Percentiles rank a stretch among this genome's conserved stretches.
phyloP scores from a whole-genome alignment of 169 alveolate species.

The Perkinsus marinus region DNA sequence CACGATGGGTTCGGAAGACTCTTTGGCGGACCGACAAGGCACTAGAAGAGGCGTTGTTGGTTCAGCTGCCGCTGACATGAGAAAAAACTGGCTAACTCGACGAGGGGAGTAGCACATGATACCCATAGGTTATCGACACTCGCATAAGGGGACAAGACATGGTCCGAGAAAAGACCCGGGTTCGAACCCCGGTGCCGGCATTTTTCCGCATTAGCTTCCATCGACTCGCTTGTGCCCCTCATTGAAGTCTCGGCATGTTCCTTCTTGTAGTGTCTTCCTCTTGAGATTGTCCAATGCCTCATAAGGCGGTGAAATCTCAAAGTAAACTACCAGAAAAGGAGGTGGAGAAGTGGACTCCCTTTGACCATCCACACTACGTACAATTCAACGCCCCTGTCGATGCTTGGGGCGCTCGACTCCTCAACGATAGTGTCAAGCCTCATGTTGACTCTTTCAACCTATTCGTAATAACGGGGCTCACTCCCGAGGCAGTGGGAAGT shows the following conservation, averaged over 20 bases:
- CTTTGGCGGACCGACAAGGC: background rate
- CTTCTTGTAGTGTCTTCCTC: background rate
- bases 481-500: no score
- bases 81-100: background rate
- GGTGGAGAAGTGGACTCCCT: background rate
- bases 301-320: background rate
- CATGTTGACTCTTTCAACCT: background rate
- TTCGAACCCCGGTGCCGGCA: background rate
- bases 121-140: no score
- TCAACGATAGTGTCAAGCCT: background rate
- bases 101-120: background rate
- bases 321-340: background rate
- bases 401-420: background rate
- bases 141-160: background rate
- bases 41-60: background rate
- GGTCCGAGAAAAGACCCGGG: background rate
- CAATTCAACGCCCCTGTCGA: background rate
- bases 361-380: background rate
- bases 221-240: background rate
- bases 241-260: background rate
- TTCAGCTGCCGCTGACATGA: background rate
- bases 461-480: background rate
- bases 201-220: background rate
- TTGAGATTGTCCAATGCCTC: background rate
- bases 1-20: background rate